A percentile compares a stretch with the other conserved stretches of the same genome.
phyloP scores from a whole-genome alignment of 1,284 basidiomycete species.

The Tetrapyrgos nigripes region DNA sequence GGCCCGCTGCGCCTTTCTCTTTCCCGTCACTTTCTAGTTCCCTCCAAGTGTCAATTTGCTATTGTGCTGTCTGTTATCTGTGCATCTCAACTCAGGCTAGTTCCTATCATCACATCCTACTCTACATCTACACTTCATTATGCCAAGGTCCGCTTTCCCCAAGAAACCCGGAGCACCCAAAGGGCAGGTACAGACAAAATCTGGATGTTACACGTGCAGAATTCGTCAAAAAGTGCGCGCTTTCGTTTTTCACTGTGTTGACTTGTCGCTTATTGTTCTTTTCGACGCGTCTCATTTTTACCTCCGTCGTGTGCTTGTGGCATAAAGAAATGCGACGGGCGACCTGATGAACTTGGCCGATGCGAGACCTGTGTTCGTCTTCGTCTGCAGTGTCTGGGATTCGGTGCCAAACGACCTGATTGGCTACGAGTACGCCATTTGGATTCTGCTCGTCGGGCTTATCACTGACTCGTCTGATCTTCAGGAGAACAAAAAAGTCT shows the following conservation, averaged over 20 bases:
- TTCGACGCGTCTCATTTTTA: no score
- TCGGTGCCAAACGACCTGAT: constrained; percentile 83
- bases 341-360: constrained; percentile 60
- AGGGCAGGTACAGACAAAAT: constrained; percentile 80
- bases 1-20: constrained; percentile 18
- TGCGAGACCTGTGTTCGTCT: constrained; percentile 82
- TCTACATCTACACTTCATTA: constrained; percentile 32
- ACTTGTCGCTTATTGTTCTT: constrained; percentile 11
- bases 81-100: constrained; percentile 11
- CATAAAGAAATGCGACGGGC: constrained; percentile 82
- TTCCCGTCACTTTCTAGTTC: constrained; percentile 29
- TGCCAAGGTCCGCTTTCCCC: constrained; percentile 45
- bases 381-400: constrained; percentile 84
- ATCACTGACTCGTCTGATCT: constrained; percentile 23
- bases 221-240: constrained; percentile 76
- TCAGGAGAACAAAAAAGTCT: constrained; percentile 73
- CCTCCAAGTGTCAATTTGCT: constrained; percentile 10
- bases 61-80: not conserved
- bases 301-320: constrained; percentile 18
- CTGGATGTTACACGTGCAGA: constrained; percentile 85
- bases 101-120: constrained; percentile 1
- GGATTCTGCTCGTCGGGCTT: constrained; percentile 3
- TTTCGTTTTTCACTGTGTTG: constrained; percentile 21
- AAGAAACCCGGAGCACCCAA: constrained; percentile 63
- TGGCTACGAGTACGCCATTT: constrained; percentile 71